phyloP scores from a whole-genome alignment of 192 early-diverging fungal species.

The Powellomyces hirtus region DNA sequence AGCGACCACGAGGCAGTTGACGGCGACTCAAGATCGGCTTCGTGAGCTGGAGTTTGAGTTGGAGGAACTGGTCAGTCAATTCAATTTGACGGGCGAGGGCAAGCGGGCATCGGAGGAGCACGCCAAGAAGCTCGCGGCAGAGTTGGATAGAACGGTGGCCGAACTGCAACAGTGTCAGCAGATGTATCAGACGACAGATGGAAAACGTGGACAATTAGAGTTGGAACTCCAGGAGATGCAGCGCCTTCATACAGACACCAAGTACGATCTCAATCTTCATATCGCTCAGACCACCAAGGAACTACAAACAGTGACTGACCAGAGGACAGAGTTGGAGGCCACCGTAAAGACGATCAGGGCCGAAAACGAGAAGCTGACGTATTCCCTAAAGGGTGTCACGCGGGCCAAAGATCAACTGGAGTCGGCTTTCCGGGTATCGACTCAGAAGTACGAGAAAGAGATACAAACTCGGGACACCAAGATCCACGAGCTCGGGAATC shows the following conservation, averaged over 20 bases:
- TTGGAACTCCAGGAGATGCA: conserved; percentile 27
- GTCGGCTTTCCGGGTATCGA: conserved; percentile 31
- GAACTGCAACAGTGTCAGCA: conserved; percentile 29
- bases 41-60: conserved; percentile 57
- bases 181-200: conserved; percentile 19
- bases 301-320: conserved; percentile 22
- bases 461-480: conserved; percentile 33
- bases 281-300: conserved; percentile 29
- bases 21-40: conserved; percentile 26
- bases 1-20: conserved; percentile 43
- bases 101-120: conserved; percentile 36
- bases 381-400: conserved; percentile 38
- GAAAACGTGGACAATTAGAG: conserved; percentile 32
- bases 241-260: conserved; percentile 27
- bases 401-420: conserved; percentile 44
- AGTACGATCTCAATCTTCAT: conserved; percentile 34
- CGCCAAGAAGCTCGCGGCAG: conserved; percentile 32
- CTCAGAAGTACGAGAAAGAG: conserved; percentile 46
- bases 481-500: conserved; percentile 39
- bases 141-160: conserved; percentile 32
- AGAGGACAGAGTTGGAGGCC: conserved; percentile 39
- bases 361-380: conserved; percentile 46
- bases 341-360: conserved; percentile 27
- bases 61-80: conserved; percentile 47
- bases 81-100: conserved; percentile 49